These are phyloP conservation scores for Apiospora sp. DNA, from an alignment of 2,329 filamentous ascomycete genomes.

Conservation along the genomic window DNA sequence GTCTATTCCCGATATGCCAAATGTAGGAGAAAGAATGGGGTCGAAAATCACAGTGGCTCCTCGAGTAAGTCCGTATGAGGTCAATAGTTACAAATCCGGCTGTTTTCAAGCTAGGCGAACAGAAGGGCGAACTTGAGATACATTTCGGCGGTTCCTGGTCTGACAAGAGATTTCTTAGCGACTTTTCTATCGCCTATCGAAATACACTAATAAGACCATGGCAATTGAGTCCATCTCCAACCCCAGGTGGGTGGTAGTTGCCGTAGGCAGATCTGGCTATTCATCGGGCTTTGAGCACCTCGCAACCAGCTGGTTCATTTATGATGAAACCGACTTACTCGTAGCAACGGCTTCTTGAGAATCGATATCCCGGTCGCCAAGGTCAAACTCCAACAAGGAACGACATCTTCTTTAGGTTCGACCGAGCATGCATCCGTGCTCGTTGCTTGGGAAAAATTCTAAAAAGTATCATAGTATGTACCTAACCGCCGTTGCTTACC, in stretches of 20 bases:
- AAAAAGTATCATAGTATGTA: not conserved
- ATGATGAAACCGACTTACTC: constrained; percentile 19
- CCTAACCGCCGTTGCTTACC: constrained; percentile 8
- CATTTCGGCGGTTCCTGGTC: constrained; percentile 10
- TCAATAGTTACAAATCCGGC: constrained; percentile 5
- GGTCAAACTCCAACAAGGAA: not conserved
- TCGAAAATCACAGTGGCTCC: not conserved
- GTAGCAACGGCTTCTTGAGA: not conserved
- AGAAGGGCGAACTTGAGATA: not conserved
- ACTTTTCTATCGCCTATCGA: not conserved
- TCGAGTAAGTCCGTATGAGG: constrained; percentile 13
- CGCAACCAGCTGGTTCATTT: not conserved
- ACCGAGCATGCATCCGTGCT: constrained; percentile 4
- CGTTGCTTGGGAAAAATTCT: constrained; percentile 11
- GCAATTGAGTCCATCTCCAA: not conserved
- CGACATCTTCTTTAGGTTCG: not conserved
- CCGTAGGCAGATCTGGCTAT: not conserved
- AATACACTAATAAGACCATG: constrained; percentile 14
- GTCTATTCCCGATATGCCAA: constrained; percentile 10
- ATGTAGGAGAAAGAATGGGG: constrained; percentile 11
- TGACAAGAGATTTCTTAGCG: not conserved
- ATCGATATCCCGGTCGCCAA: not conserved
- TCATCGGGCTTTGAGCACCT: not conserved
- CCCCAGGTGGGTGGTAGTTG: not conserved
- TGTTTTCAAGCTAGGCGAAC: constrained; percentile 10